Base-by-base conservation (phyloP, 2,329 filamentous ascomycete species). In the Tolypocladium ophioglossoides region DNA sequence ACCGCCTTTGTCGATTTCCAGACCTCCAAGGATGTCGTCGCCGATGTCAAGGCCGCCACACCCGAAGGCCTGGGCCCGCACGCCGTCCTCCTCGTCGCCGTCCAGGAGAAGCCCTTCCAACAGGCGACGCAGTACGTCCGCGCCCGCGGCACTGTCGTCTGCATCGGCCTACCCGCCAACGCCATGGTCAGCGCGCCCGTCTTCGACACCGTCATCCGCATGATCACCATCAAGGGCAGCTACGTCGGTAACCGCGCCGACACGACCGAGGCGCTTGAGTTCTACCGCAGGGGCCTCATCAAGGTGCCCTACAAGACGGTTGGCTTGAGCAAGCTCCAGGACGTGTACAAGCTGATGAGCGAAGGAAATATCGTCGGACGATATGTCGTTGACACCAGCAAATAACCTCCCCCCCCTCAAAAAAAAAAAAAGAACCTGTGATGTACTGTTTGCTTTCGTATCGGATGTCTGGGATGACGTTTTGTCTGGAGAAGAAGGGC, bases 211-310 rank as follows among this genome's bases (percentile, higher is more conserved):
- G 92, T 96, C 58, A 78, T 92, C 66, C 76, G 85, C 73, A 96
- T 96, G 90, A 85, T 96, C 75, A 85, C 73, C 64, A 96, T 97
- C 78, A 89, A 89, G 77, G 91, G 91, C 57, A 90, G 85, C 63
- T 96, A 96, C 68, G 92, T 97, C 61, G 92, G 92, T 55, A 96
- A 95, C 77, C 83, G 92, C 61, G 84, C 87, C 68, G 92, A 97
- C 69, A 86, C 85, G 1, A 82, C 85, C 52, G 92, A 97, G 76
- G 91, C 92, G 3, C 78, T 97, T 58, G 91, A 96, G 61, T 96
- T 96, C 76, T 96, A 83, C 78, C 75, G 80, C 55, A 80, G 87
- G 24, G 92, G 92, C 18, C 74, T 95, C 59, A 91, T 97, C 79
- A 86, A 89, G 67, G 84, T 85, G 6, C 92, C 92, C 9, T 94